Evolutionary conservation across 2,329 filamentous ascomycete species (phyloP), one percentile per base, ranked within the genome.

Genomic region (Huntiella decipiens): DNA sequence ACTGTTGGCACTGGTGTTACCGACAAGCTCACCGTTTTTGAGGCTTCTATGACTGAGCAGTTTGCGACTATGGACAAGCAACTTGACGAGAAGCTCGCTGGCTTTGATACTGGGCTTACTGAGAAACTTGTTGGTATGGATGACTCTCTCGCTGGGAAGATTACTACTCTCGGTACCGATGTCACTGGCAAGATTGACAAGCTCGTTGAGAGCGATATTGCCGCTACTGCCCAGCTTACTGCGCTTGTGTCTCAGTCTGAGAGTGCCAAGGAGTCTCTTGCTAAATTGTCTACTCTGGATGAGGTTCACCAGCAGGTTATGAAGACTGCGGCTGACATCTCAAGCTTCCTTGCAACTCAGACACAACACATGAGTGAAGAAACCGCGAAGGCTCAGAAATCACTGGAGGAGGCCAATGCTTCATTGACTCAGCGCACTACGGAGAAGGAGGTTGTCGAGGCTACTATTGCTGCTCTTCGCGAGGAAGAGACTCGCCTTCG

Each of bases 251-350:
- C 72, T 43, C 75, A 82, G 12, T 44, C 40, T 12, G 46, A 75
- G 19, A 70, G 73, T 15, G 73, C 82, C 0, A 73, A 73, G 44
- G 78, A 84, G 56, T 76, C 82, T 1, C 73, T 84, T 33, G 68
- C 71, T 4, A 83, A 87, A 53, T 72, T 95, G 39, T 79, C 82
- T 51, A 82, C 83, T 17, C 71, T 98, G 4, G 85, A 95, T 53
- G 43, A 49, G 32, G 44, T 49, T 17, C 85, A 95, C 56, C 72
- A 82, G 52, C 82, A 93, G 53, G 85, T 98, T 47, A 75, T 84
- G 58, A 71, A 77, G 49, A 93, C 85, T 1, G 86, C 88, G 1
- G 74, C 77, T 15, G 85, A 92, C 56, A 79, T 98, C 46, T 80
- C 81, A 2, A 74, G 79, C 37, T 94, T 95, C 57, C 73, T 96